phyloP scores from a whole-genome alignment of 73 alveolate genomes.

The Diophrys sp. region DNA sequence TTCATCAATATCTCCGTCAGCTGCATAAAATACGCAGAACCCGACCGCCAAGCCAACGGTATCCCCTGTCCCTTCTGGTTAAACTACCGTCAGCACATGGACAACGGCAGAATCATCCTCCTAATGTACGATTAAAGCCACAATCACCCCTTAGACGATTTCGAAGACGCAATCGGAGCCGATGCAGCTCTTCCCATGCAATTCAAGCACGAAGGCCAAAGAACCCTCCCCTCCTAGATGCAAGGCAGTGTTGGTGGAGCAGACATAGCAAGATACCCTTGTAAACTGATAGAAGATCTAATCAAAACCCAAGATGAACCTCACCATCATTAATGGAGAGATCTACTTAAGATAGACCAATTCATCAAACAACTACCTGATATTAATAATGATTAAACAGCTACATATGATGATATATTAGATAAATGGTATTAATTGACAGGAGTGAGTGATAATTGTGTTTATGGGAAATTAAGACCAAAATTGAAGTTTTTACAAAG shows the following conservation, averaged over 20 bases:
- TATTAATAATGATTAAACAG: too few relatives aligned
- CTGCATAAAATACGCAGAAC: not conserved
- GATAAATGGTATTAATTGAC: too few relatives aligned
- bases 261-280: not conserved
- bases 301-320: not conserved
- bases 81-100: not conserved
- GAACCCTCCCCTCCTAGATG: not conserved
- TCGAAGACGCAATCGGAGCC: not conserved
- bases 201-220: not conserved
- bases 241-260: not conserved
- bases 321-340: not conserved
- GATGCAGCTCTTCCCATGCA: not conserved
- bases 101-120: not conserved
- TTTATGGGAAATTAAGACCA: too few relatives aligned
- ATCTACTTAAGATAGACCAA: not conserved
- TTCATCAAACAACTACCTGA: not conserved
- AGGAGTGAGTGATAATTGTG: too few relatives aligned
- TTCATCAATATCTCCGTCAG: not conserved
- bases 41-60: not conserved
- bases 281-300: not conserved
- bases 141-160: not conserved
- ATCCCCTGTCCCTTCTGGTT: not conserved
- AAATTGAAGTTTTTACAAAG: too few relatives aligned
- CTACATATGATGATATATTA: too few relatives aligned
- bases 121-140: not conserved